Percentiles rank a stretch among this genome's conserved stretches.
These are phyloP conservation scores for Microdochium bolleyi DNA, from an alignment of 2,329 filamentous ascomycete genomes.

Conservation along the genomic window DNA sequence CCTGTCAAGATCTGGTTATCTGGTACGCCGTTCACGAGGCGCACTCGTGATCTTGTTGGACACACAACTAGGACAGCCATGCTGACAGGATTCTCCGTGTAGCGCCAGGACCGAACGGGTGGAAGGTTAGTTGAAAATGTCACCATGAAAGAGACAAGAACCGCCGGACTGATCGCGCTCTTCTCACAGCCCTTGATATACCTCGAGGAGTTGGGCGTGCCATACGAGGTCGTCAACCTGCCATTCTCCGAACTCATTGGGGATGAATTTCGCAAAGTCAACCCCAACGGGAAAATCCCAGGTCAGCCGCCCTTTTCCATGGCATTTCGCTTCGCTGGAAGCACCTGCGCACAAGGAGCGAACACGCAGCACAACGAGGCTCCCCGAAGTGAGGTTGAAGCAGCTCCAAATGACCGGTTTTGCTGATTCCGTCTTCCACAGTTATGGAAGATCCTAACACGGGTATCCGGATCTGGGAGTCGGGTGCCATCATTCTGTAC, in stretches of 20 bases:
- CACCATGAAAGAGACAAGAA: not conserved
- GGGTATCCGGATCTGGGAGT: slow-evolving; percentile 35
- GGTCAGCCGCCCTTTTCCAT: not conserved
- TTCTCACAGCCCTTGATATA: not conserved
- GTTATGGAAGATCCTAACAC: slow-evolving; percentile 33
- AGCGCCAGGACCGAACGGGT: not conserved
- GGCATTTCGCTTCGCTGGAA: too few relatives aligned
- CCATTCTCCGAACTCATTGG: slow-evolving; percentile 2
- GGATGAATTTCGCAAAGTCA: slow-evolving; percentile 2
- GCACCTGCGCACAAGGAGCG: too few relatives aligned
- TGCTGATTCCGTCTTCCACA: not conserved
- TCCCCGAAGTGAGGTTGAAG: not conserved
- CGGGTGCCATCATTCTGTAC: slow-evolving; percentile 36
- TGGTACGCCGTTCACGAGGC: not conserved
- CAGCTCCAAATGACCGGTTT: not conserved
- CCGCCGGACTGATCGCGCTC: not conserved
- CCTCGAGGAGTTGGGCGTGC: slow-evolving; percentile 1
- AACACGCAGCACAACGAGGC: not conserved
- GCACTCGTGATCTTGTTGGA: not conserved
- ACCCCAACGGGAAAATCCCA: slow-evolving; percentile 3
- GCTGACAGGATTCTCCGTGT: too few relatives aligned
- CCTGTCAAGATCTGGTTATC: not conserved
- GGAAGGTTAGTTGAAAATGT: not conserved
- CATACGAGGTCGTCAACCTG: slow-evolving; percentile 2
- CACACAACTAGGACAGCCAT: not conserved